Base-by-base conservation (phyloP, 495 filamentous ascomycete genomes). In the Diplogelasinospora grovesii region DNA sequence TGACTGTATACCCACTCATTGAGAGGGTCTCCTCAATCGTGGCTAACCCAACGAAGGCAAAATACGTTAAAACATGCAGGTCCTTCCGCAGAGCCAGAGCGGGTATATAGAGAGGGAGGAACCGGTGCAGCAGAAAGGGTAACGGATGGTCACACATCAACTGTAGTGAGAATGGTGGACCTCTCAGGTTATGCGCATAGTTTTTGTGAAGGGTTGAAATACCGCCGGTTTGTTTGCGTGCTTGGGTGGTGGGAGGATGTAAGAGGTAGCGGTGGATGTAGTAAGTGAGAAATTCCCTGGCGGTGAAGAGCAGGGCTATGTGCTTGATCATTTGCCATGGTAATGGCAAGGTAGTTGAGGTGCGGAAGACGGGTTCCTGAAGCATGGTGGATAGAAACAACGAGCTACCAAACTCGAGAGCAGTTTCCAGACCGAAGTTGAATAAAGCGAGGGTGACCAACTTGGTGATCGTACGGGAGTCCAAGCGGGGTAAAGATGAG, bases 31-130 rank as follows among this genome's bases (percentile, higher is more conserved):
- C 87, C 49, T 94, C 86, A 3, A 92, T 38, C 0, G 84, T 86
- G 32, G 81, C 65, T 24, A 87, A 30, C 1, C 73, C 64, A 10
- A 86, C 58, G 43, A 86, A 83, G 15, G 89, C 25, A 35, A 88
- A 70, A 67, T 79, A 94, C 1, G 85, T 89, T 36, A 95, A 66
- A 34, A 93, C 68, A 61, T 96, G 89, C 38, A 93, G 70, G 56
- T 88, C 83, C 44, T 79, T 54, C 64, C 22, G 6, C 13, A 54
- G 21, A 1, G 48, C 18, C 9, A 52, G 26, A 0, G 56, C 81
- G 7, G 89, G 86, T 3, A 83, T 49, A 58, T 86, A 89, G 13
- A 78, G 71, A 0, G 89, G 89, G 14, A 89, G 25, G 51, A 86
- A 85, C 33, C 71, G 77, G 38, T 68, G 63, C 8, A 93, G 50